Evolutionary conservation across 2,329 filamentous ascomycete species (phyloP).

Genomic region (Pezicula neosporulosa): DNA sequence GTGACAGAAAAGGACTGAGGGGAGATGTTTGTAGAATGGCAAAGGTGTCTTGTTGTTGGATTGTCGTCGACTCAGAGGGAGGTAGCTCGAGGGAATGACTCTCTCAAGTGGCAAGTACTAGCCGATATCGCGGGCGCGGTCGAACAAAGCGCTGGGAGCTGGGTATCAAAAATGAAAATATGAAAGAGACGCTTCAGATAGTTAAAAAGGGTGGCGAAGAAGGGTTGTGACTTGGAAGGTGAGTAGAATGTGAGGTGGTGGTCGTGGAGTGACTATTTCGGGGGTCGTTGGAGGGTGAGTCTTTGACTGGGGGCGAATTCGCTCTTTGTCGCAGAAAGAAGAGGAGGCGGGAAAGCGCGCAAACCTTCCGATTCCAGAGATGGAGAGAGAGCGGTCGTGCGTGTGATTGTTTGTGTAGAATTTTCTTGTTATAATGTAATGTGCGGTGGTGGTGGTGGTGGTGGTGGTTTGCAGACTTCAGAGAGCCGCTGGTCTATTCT

Average conservation of each 20-base stretch:
- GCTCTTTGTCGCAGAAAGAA: slow-evolving; percentile 1
- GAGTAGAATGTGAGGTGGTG: slow-evolving; percentile 2
- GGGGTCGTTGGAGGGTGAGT: not conserved
- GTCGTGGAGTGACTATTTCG: slow-evolving; percentile 2
- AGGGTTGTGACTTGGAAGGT: slow-evolving; percentile 3
- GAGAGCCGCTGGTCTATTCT: slow-evolving; percentile 25
- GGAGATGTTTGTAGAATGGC: slow-evolving; percentile 19
- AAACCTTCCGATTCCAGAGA: no score
- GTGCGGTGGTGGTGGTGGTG: slow-evolving; percentile 1
- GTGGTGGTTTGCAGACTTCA: slow-evolving; percentile 24
- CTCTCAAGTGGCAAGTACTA: slow-evolving; percentile 18
- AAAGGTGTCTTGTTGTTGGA: slow-evolving; percentile 18
- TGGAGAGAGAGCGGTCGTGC: not conserved
- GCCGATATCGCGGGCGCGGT: slow-evolving; percentile 14
- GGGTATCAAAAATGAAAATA: slow-evolving; percentile 21
- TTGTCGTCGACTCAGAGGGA: slow-evolving; percentile 15
- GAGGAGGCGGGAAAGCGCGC: not conserved
- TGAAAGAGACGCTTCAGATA: slow-evolving; percentile 16
- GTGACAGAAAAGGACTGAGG: slow-evolving; percentile 21
- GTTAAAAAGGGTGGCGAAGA: slow-evolving; percentile 4
- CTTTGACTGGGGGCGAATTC: not conserved
- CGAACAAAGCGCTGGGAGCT: slow-evolving; percentile 6
- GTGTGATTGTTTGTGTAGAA: not conserved
- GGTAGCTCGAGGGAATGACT: slow-evolving; percentile 13
- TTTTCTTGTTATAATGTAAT: not conserved